A percentile compares a stretch with the other conserved stretches of the same genome.
These are phyloP conservation scores for Trypanosoma melophagium DNA, from an alignment of 208 protist genomes.

Conservation along the genomic window DNA sequence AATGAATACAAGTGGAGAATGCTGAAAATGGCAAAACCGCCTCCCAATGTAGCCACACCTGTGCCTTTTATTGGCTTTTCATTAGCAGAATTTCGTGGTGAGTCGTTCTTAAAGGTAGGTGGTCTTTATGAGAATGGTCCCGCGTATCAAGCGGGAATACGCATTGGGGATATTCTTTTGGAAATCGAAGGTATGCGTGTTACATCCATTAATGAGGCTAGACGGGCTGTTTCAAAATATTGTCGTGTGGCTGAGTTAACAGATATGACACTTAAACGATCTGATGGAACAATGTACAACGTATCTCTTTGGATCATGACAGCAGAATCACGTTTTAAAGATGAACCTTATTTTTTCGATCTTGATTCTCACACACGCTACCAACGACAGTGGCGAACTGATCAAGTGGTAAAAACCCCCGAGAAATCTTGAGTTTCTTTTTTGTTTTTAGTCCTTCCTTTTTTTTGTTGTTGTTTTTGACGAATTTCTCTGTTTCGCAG, in stretches of 20 bases:
- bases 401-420: background rate
- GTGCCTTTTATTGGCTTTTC: constrained; percentile 60
- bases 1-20: constrained; percentile 32
- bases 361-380: background rate
- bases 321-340: constrained; percentile 33
- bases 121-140: constrained; percentile 43
- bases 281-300: constrained; percentile 27
- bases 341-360: constrained; percentile 50
- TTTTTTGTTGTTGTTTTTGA: background rate
- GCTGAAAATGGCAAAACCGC: constrained; percentile 10
- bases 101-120: constrained; percentile 34
- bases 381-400: background rate
- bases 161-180: constrained; percentile 45
- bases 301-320: constrained; percentile 59
- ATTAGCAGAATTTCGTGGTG: constrained; percentile 32
- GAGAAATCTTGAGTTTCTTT: background rate
- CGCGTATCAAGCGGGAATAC: constrained; percentile 53
- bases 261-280: constrained; percentile 31
- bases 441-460: background rate
- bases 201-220: constrained; percentile 31
- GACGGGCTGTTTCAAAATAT: constrained; percentile 29
- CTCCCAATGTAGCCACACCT: constrained; percentile 3
- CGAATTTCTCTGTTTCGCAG: background rate
- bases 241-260: constrained; percentile 38
- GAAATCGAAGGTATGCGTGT: constrained; percentile 36